Base-by-base conservation (phyloP, 1,139 yeast species). In the Blastobotrys buckinghamii region DNA sequence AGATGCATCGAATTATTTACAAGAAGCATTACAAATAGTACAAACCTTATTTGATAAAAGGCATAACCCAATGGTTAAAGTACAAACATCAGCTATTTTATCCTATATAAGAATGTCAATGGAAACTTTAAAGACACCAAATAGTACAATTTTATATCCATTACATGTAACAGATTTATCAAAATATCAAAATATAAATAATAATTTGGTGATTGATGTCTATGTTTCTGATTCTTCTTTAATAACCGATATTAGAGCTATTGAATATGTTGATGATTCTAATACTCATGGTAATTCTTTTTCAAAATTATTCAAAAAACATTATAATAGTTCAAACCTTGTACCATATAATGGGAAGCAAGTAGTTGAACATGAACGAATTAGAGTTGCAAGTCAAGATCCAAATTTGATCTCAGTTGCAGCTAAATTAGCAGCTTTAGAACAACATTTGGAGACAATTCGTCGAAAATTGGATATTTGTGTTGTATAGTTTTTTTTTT, bases 331-430 rank as follows among this genome's bases (percentile, higher is more conserved):
- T 6, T 48, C 48, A 24, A 10, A 29, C n/a, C 43, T 52, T 1
- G 42, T 55, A 19, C 51, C 51, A 22, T 73, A 67, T 50, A 62
- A 69, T 49, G 65, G 65, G 17, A 59, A 58, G 37, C 70, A 70
- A 4, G 74, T 73, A 3, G 61, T 71, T 39, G 76, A 72, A 50
- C 58, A 63, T 44, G 77, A 72, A 45, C 68, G 69, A 45, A 54
- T 71, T 5, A 58, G 67, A 7, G 68, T 70, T 15, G 69, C 70
- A 29, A 67, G 75, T 29, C 76, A 73, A 52, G 79, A 75, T 50
- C 78, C 78, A 6, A 66, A 67, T 43, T 54, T 75, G 41, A 66
- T 75, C 19, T 69, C 75, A 30, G 69, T 74, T 5, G 61, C 69
- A 19, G 65, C 77, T 7, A 74, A 74, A 53, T 56, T 75, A 22